Evolutionary conservation across 208 protist genomes (phyloP).

Genomic region (Trypanosoma scelopori): DNA sequence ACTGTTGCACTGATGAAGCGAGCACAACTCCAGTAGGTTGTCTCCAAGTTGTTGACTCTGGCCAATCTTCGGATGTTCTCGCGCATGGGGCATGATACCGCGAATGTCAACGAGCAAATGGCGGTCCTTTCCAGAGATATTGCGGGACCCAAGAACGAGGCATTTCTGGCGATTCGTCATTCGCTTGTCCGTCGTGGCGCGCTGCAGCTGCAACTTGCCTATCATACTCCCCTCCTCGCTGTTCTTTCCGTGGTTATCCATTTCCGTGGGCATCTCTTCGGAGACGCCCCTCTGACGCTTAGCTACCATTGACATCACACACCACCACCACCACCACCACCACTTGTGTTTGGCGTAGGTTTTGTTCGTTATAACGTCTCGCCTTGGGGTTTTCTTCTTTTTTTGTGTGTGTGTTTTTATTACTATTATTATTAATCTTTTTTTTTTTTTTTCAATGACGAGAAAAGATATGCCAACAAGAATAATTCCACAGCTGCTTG

Average conservation of each 20-base stretch:
- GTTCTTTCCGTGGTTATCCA: neutral
- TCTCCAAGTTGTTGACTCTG: slow-evolving; percentile 63
- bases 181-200: slow-evolving; percentile 65
- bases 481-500: neutral
- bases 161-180: slow-evolving; percentile 95
- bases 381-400: no score
- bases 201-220: slow-evolving; percentile 41
- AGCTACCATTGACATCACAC: slow-evolving; percentile 10
- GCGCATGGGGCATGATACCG: slow-evolving; percentile 93
- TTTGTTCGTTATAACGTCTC: neutral
- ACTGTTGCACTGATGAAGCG: slow-evolving; percentile 93
- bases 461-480: neutral
- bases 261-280: neutral
- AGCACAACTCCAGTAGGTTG: slow-evolving; percentile 87
- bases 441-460: neutral
- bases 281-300: slow-evolving; percentile 23
- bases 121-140: slow-evolving; percentile 89
- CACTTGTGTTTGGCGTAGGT: neutral
- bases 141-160: slow-evolving; percentile 89
- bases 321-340: no score
- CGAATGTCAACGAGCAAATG: slow-evolving; percentile 94
- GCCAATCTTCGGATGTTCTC: slow-evolving; percentile 91
- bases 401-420: no score
- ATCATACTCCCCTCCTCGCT: slow-evolving; percentile 56
- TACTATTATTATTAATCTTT: neutral